phyloP scores from a whole-genome alignment of 2,329 filamentous ascomycete species.

The Leptographium lundbergii region DNA sequence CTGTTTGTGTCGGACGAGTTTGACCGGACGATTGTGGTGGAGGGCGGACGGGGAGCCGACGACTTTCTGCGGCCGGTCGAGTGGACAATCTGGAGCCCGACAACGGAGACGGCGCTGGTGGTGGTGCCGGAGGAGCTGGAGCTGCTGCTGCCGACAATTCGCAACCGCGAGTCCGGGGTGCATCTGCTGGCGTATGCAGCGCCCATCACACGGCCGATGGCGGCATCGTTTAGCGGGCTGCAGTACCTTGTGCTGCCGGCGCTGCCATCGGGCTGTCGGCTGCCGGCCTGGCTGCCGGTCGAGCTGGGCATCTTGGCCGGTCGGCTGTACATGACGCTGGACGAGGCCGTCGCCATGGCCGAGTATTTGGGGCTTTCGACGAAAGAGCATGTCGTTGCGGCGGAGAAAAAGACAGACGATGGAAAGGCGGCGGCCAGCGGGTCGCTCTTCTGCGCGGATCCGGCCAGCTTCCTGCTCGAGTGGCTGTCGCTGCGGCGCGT shows the following conservation, averaged over 20 bases:
- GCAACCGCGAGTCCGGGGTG: constrained; percentile 2
- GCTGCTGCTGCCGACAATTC: constrained; percentile 32
- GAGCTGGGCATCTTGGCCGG: constrained; percentile 50
- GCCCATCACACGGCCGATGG: constrained; percentile 47
- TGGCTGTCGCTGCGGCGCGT: constrained; percentile 42
- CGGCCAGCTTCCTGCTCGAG: constrained; percentile 37
- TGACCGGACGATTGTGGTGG: constrained; percentile 26
- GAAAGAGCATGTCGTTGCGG: neutral
- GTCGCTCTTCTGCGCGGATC: constrained; percentile 17
- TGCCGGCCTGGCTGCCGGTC: constrained; percentile 40
- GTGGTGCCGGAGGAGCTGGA: constrained; percentile 54
- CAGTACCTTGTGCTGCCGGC: constrained; percentile 38
- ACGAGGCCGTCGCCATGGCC: constrained; percentile 27
- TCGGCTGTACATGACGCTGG: constrained; percentile 43
- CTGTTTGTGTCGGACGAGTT: constrained; percentile 35
- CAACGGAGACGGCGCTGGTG: constrained; percentile 35
- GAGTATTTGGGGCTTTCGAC: constrained; percentile 17
- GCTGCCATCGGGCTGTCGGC: constrained; percentile 24
- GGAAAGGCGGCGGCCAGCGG: neutral
- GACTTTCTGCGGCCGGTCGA: constrained; percentile 20
- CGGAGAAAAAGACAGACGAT: neutral
- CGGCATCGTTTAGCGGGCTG: constrained; percentile 41
- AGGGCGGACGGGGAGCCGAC: constrained; percentile 17
- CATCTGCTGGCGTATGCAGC: constrained; percentile 40
- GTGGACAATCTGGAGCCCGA: constrained; percentile 47